Percentiles rank a stretch among this genome's conserved stretches.
Evolutionary conservation across 345 rosid species (phyloP).

Genomic region (Acer negundo): DNA sequence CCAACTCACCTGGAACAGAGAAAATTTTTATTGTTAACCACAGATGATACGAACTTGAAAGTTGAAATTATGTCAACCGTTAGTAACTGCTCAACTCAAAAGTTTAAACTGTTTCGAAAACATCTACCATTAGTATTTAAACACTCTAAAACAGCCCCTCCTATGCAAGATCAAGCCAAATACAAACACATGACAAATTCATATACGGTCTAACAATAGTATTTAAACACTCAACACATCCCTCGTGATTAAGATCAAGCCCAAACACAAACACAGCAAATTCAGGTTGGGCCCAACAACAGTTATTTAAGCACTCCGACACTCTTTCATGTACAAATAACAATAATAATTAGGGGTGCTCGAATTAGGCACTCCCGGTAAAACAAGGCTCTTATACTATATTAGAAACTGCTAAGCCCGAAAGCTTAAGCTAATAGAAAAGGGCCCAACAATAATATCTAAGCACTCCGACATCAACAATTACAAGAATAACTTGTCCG

Average conservation of each 20-base stretch:
- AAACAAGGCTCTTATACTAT: not conserved
- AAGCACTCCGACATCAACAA: not conserved
- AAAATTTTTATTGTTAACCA: not conserved
- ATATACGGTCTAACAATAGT: not conserved
- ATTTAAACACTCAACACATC: no score
- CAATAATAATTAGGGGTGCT: not conserved
- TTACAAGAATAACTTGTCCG: not conserved
- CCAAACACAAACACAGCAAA: no score
- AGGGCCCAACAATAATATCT: not conserved
- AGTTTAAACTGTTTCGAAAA: not conserved
- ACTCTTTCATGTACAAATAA: not conserved
- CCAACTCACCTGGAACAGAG: conserved; percentile 53
- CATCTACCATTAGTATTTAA: not conserved
- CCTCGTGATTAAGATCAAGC: no score
- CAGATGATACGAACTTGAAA: not conserved
- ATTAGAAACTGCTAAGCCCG: no score
- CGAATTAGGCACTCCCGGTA: not conserved
- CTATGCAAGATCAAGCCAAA: not conserved
- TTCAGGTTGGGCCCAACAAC: not conserved
- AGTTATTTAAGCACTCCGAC: not conserved
- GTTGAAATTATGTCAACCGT: not conserved
- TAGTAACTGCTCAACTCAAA: not conserved
- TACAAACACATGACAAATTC: not conserved
- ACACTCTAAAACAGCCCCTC: not conserved
- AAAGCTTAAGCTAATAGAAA: not conserved